Conservation (phyloP, 1,284 basidiomycete genomes). For the Papiliotrema flavescens region DNA sequence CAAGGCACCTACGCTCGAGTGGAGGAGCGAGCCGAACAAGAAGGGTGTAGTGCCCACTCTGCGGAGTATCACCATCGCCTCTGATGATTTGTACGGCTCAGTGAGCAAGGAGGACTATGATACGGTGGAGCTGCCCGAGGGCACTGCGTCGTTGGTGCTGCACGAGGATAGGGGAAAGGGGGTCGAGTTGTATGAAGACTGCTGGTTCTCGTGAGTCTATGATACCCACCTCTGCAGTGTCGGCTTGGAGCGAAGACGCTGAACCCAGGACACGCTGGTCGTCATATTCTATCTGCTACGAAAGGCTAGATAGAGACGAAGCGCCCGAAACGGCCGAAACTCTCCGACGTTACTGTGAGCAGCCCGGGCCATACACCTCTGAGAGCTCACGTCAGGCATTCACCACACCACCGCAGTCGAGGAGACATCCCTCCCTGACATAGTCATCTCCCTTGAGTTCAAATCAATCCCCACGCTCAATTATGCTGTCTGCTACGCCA, state of each 20-base stretch:
- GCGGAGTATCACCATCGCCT: conserved; percentile 15
- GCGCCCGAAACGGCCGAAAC: conserved; percentile 13
- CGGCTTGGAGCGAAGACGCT: not conserved
- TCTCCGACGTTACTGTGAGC: not conserved
- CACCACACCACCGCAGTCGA: conserved; percentile 26
- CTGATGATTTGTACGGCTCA: conserved; percentile 14
- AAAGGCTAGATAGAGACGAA: conserved; percentile 31
- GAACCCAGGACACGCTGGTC: not conserved
- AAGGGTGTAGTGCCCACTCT: conserved; percentile 17
- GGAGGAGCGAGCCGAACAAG: conserved; percentile 29
- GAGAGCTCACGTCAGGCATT: conserved; percentile 20
- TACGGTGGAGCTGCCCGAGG: conserved; percentile 6
- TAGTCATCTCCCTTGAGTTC: conserved; percentile 22
- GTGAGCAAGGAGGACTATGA: conserved; percentile 26
- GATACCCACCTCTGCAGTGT: not conserved
- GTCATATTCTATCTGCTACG: conserved; percentile 20
- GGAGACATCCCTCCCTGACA: conserved; percentile 10
- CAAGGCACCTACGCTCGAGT: conserved; percentile 23
- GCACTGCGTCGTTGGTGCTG: conserved; percentile 12
- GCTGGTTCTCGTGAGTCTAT: conserved; percentile 2
- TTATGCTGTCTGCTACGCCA: conserved; percentile 31
- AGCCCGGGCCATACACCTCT: not conserved
- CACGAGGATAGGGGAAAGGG: conserved; percentile 18
- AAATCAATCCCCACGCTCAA: conserved; percentile 14
- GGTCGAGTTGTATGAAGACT: conserved; percentile 21